Evolutionary conservation across 208 protist genomes (phyloP), one percentile per base, ranked within the genome.

Genomic region (Strigomonas galati): DNA sequence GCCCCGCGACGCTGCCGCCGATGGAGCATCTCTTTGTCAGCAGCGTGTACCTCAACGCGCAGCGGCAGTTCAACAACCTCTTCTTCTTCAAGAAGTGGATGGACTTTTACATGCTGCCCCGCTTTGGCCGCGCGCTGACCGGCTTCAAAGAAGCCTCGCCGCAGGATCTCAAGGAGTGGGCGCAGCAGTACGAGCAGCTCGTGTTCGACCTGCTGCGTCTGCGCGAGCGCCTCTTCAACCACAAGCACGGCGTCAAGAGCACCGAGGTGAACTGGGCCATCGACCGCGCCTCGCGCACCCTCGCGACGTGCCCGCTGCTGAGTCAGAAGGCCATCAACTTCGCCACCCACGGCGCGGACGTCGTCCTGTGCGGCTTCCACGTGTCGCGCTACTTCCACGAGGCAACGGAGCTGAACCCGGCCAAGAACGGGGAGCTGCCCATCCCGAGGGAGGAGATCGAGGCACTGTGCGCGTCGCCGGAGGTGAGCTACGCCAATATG

Each of bases 291-390:
- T 89, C 85, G 49, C 89, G 85, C 4, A 90, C 84, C 15, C 71
- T 95, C 6, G 72, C 85, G 21, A 72, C 72, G 58, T 95, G 89
- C 71, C 85, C 89, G 5, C 89, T 95, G 82, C 67, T 95, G 31
- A 95, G 84, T 61, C 89, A 95, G 55, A 95, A 95, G 71, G 89
- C 89, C 2, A 80, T 95, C 40, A 95, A 95, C 74, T 95, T 93
- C 71, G 77, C 86, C 37, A 89, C 86, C 12, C 80, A 91, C 64
- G 84, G 89, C 43, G 89, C 76, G 71, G 86, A 95, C 68, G 69
- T 69, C 2, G 72, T 93, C 23, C 27, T 91, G 46, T 85, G 80
- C 55, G 89, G 89, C 54, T 95, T 95, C 64, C 89, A 92, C 72
- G 73, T 93, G 7, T 87, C 89, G 0, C 85, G 89, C 30, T 95